A percentile compares a stretch with the other conserved stretches of the same genome.
Evolutionary conservation across 106 monocot species (phyloP).

Genomic region (Dendrobium chrysotoxum): DNA sequence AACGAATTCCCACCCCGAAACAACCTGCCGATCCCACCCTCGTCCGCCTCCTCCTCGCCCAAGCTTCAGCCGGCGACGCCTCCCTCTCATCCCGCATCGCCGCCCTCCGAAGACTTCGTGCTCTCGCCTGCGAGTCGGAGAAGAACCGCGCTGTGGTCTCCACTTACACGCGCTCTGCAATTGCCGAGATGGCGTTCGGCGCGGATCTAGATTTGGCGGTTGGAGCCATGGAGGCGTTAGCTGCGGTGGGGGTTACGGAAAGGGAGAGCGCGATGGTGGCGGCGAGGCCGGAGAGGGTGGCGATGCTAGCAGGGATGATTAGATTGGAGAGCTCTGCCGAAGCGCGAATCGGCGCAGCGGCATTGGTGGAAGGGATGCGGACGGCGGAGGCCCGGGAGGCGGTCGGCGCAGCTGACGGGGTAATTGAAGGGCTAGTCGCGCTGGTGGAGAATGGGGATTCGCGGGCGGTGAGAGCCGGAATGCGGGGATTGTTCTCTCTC

Average conservation of each 20-base stretch:
- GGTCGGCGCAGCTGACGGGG: constrained; percentile 26
- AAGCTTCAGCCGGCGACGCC: constrained; percentile 16
- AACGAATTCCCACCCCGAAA: constrained; percentile 91
- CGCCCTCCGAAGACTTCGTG: constrained; percentile 47
- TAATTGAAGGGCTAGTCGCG: constrained; percentile 51
- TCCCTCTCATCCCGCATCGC: constrained; percentile 10
- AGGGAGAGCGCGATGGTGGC: constrained; percentile 41
- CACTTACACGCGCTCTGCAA: constrained; percentile 27
- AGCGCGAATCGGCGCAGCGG: constrained; percentile 49
- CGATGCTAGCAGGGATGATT: constrained; percentile 28
- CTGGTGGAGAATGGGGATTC: constrained; percentile 29
- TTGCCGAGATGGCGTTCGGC: constrained; percentile 46
- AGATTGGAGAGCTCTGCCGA: constrained; percentile 20
- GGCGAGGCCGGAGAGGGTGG: constrained; percentile 28
- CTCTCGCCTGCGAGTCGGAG: constrained; percentile 68
- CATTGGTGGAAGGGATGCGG: constrained; percentile 51
- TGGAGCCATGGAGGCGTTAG: constrained; percentile 51
- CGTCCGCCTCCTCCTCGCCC: constrained; percentile 45
- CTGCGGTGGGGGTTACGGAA: constrained; percentile 35
- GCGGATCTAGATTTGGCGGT: constrained; percentile 22
- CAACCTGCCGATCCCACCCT: constrained; percentile 70
- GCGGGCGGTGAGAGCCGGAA: constrained; percentile 41
- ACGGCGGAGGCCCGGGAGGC: constrained; percentile 27
- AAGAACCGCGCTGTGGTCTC: constrained; percentile 56
- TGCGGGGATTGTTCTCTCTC: constrained; percentile 64